Base-by-base conservation (phyloP, 2,329 filamentous ascomycete genomes). In the Aspergillus quadrilineatus region DNA sequence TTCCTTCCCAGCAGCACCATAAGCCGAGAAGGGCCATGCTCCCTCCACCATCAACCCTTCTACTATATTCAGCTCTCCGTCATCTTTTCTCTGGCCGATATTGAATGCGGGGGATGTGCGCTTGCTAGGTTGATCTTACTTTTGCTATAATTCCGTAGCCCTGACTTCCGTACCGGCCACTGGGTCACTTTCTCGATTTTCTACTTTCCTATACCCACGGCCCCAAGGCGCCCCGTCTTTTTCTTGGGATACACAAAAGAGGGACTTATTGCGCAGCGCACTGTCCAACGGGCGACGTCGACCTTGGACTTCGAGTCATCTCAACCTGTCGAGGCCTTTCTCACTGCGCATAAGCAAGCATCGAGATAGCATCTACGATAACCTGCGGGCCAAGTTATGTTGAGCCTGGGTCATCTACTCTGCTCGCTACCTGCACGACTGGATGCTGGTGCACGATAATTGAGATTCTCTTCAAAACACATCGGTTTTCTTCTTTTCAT, bases 341-440 rank as follows among this genome's bases (percentile, higher is more conserved):
- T 57, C 41, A 42, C 36, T 10, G 50, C 46, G 26, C 44, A 34
- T 15, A 42, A 32, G 42, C 14, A 47, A 50, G 30, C 37, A 10
- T 14, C 34, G 12, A 37, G 14, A 10, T 14, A 37, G 34, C 37
- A 36, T 41, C 15, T 46, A 45, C 26, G 47, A 36, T 36, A 22
- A 41, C 53, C 50, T 51, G 50, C 53, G 42, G 46, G 49, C 44
- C 53, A 62, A 71, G 69, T 68, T 67, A 72, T 72, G 69, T 61
- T 57, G 60, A 59, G 52, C 64, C 53, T 56, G 55, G 50, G 60
- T 58, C 56, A 56, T 60, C 46, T 37, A 50, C 58, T 60, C 62
- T 63, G 63, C 64, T 67, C 60, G 65, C 53, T 53, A 61, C 29
- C 46, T 53, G 57, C 62, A 65, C 65, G 63, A 65, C 62, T 63